phyloP scores from a whole-genome alignment of 2,329 filamentous ascomycete species.

The Ilyonectria destructans region DNA sequence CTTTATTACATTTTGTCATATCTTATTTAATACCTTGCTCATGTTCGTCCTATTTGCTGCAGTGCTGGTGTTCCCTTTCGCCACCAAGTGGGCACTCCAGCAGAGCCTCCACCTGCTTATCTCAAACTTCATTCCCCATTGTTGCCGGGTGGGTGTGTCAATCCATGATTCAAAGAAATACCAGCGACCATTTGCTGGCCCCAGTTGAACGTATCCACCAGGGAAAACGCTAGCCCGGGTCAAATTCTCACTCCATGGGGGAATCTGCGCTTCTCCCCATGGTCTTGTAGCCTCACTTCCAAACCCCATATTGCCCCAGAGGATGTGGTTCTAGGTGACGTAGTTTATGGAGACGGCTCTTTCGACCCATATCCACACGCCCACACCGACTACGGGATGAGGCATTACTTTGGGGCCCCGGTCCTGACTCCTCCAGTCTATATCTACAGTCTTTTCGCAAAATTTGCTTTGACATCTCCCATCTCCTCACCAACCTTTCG shows the following conservation, averaged over 20 bases:
- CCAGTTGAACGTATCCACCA: conserved; percentile 8
- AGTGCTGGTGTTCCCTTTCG: too few species aligned
- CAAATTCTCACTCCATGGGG: conserved; percentile 23
- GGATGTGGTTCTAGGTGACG: conserved; percentile 15
- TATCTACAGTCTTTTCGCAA: conserved; percentile 6
- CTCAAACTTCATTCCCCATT: not conserved
- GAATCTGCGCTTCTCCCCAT: conserved; percentile 18
- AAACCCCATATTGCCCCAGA: conserved; percentile 28
- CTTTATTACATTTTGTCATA: too few species aligned
- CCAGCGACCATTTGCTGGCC: conserved; percentile 7
- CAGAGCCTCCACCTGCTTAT: not conserved
- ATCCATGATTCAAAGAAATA: not conserved
- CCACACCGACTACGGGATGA: conserved; percentile 32
- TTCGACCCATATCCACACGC: conserved; percentile 17
- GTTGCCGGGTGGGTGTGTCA: not conserved
- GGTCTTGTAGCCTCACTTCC: conserved; percentile 12
- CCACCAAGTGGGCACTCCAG: too few species aligned
- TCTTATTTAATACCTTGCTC: too few species aligned
- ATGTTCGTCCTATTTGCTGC: too few species aligned
- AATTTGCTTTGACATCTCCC: not conserved
- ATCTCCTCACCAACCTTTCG: not conserved
- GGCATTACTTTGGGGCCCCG: conserved; percentile 22
- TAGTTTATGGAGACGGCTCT: conserved; percentile 30
- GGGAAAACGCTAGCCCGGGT: conserved; percentile 29
- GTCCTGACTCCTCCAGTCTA: conserved; percentile 2